Evolutionary conservation across 768 basidiomycete species (phyloP), one percentile per base, ranked within the genome.

Genomic region (Leccinum barrowsii): DNA sequence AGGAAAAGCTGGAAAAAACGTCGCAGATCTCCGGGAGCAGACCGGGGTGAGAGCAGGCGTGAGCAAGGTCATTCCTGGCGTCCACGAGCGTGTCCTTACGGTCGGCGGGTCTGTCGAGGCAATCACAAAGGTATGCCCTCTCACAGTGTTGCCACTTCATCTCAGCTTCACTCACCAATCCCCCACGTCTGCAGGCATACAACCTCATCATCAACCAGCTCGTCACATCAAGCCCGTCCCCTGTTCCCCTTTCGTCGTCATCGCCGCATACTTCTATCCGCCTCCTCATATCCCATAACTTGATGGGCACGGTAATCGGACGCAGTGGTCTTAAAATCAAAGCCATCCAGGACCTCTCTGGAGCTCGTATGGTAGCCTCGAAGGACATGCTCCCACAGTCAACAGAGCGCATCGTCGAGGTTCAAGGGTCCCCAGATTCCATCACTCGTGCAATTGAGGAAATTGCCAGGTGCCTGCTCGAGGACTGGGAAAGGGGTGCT

Each of bases 321-420:
- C 89, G 95, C 63, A 89, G 78, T 55, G 97, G 97, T 66, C 85
- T 92, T 73, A 98, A 97, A 85, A 98, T 99, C 76, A 98, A 98
- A 78, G 91, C 94, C 69, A 98, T 99, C 72, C 97, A 99, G 73
- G 96, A 98, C 74, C 78, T 82, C 50, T 96, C 96, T 40, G 94
- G 94, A 52, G 94, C 94, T 19, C 90, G 97, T 56, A 99, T 99
- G 95, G 90, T 98, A 56, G 97, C 97, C 47, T 92, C 92, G 60
- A 98, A 98, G 76, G 97, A 98, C 70, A 98, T 98, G 90, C 84
- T 99, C 48, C 95, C 97, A 32, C 97, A 98, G 75, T 98, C 96
- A 32, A 99, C 97, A 50, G 97, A 99, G 75, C 92, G 97, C 63
- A 90, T 98, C 67, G 97, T 99, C 56, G 97, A 98, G 74, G 92